Base-by-base conservation (phyloP, 106 monocot species). In the Ottelia alismoides region DNA sequence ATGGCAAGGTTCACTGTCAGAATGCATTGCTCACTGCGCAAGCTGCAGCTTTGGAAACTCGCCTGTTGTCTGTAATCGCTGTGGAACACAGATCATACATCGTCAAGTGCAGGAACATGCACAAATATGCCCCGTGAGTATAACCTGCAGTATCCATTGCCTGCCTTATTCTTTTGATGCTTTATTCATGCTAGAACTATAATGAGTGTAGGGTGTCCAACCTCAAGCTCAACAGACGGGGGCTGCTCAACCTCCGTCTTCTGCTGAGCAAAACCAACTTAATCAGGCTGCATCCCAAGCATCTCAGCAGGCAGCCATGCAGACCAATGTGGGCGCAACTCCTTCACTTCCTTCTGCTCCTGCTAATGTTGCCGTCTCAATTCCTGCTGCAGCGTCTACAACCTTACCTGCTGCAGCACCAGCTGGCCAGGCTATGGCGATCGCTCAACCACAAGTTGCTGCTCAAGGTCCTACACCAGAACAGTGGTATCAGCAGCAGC, bases 31-130 rank as follows among this genome's bases (percentile, higher is more conserved):
- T 27, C 96, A 98, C 46, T 75, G 89, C 46, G 53, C 63, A 58
- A 76, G 65, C 6, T 98, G 96, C 66, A 81, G 23, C 40, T 98
- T 72, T 72, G 96, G 96, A 27, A 90, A 98, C 51, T 98, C 89
- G n/a, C 84, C 82, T 64, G 89, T 98, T 45, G 73, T 98, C 1
- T 98, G 96, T 58, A 98, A 98, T 62, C 63, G 96, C 28, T 98
- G 96, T 48, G 81, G 82, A 28, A 72, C 82, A 60, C 89, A 98
- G 52, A 90, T 98, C 53, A 61, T 98, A 47, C 96, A 98, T 61
- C 79, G 96, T 14, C 89, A 98, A 76, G 96, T 98, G 14, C 96
- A 89, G 54, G 96, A 98, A 32, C 96, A 98, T 74, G 85, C 89
- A 19, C 96, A 89, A 30, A 82, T 70, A 19, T 98, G 96, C 56